Conservation (phyloP, 2,329 filamentous ascomycete genomes). For the Colletotrichum liriopes region DNA sequence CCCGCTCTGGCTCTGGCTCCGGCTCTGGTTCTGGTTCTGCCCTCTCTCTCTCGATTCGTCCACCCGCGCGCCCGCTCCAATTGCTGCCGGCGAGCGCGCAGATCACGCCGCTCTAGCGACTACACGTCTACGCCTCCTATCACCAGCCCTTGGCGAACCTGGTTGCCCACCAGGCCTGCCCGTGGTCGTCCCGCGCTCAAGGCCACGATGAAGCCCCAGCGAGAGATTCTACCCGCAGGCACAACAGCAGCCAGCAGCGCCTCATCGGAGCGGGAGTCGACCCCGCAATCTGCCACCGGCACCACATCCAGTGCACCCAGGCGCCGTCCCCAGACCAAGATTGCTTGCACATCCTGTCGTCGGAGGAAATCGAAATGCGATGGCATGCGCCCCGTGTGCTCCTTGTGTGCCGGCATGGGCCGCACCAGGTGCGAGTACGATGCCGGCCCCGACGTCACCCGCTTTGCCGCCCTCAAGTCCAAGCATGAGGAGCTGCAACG, state of each 20-base stretch:
- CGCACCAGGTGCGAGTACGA: conserved; percentile 43
- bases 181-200: conserved; percentile 26
- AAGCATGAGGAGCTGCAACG: conserved; percentile 41
- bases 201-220: conserved; percentile 42
- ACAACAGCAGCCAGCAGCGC: conserved; percentile 32
- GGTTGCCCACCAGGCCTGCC: conserved; percentile 18
- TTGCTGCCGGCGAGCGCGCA: conserved; percentile 15
- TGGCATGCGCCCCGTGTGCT: conserved; percentile 41
- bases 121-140: conserved; percentile 28
- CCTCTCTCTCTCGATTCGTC: conserved; percentile 37
- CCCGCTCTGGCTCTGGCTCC: conserved; percentile 29
- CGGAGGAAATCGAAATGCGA: conserved; percentile 43
- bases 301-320: conserved; percentile 27
- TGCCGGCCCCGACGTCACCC: conserved; percentile 42
- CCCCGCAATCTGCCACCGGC: conserved; percentile 35
- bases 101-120: conserved; percentile 32
- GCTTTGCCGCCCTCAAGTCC: conserved; percentile 40
- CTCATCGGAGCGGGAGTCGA: conserved; percentile 30
- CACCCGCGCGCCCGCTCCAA: conserved; percentile 33
- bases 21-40: conserved; percentile 18
- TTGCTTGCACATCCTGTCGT: conserved; percentile 43
- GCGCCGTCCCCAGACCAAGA: conserved; percentile 41
- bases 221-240: conserved; percentile 42
- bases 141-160: conserved; percentile 16
- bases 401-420: conserved; percentile 41